These are phyloP conservation scores for Calonectria pseudoturangicola DNA, from an alignment of 2,329 filamentous ascomycete genomes.

Conservation along the genomic window DNA sequence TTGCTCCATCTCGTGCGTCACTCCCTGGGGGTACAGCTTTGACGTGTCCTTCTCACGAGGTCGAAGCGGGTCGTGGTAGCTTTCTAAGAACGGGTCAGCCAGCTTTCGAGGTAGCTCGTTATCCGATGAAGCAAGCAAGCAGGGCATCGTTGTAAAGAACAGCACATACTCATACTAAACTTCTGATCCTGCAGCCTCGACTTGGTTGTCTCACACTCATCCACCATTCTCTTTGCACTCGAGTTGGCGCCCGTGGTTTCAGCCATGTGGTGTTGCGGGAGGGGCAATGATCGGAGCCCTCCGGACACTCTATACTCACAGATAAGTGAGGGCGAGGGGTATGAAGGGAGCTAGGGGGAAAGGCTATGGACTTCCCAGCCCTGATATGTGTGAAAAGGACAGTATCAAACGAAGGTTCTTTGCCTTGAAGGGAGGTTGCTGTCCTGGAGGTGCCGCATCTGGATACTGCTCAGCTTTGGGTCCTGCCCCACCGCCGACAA, in stretches of 20 bases:
- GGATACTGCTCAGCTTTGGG: constrained; percentile 37
- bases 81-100: constrained; percentile 47
- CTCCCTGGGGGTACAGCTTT: constrained; percentile 60
- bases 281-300: constrained; percentile 45
- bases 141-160: neutral
- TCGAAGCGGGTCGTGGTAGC: constrained; percentile 68
- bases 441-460: constrained; percentile 11
- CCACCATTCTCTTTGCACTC: constrained; percentile 62
- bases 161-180: constrained; percentile 67
- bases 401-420: constrained; percentile 2
- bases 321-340: constrained; percentile 7
- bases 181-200: constrained; percentile 65
- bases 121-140: neutral
- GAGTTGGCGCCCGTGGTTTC: constrained; percentile 48
- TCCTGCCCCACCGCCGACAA: constrained; percentile 49
- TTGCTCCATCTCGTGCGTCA: constrained; percentile 65
- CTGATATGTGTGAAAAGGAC: neutral
- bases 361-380: neutral
- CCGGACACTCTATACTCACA: constrained; percentile 45
- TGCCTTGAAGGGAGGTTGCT: constrained; percentile 14
- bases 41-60: constrained; percentile 59
- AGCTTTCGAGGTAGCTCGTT: constrained; percentile 9
- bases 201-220: constrained; percentile 65
- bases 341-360: neutral
- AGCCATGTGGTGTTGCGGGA: constrained; percentile 48